Conservation (phyloP, 192 early-diverging fungal species). For the Coemansia sp. region DNA sequence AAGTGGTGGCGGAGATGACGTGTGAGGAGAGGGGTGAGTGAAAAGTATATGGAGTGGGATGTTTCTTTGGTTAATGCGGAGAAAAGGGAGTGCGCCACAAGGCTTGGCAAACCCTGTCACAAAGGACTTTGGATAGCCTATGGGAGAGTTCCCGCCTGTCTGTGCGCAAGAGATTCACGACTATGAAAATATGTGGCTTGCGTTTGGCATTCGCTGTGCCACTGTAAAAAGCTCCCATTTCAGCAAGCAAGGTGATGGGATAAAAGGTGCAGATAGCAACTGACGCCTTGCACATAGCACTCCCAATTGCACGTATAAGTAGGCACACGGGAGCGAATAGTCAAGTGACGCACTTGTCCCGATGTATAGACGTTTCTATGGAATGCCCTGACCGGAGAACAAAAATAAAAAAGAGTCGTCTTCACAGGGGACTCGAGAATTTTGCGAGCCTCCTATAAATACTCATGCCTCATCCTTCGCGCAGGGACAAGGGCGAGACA, state of each 20-base stretch:
- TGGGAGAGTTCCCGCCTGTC: neutral
- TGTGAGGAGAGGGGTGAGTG: neutral
- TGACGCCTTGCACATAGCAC: neutral
- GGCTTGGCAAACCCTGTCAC: neutral
- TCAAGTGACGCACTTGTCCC: neutral
- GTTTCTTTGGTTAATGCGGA: neutral
- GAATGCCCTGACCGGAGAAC: neutral
- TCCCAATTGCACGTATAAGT: neutral
- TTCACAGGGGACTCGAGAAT: neutral
- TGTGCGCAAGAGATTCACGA: neutral
- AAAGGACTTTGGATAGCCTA: neutral
- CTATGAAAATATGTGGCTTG: neutral
- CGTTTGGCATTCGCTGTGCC: neutral
- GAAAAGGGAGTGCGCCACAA: neutral
- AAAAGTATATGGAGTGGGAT: neutral
- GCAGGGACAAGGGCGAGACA: neutral
- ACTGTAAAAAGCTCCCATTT: neutral
- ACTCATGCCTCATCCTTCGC: neutral
- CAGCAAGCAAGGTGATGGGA: neutral
- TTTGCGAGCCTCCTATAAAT: neutral
- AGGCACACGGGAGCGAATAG: neutral
- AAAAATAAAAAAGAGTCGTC: neutral
- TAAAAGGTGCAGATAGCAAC: neutral
- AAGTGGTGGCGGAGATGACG: neutral
- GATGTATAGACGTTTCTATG: constrained; percentile 3